Base-by-base conservation (phyloP, 2,329 filamentous ascomycete genomes). In the Hypoxylon sp. region DNA sequence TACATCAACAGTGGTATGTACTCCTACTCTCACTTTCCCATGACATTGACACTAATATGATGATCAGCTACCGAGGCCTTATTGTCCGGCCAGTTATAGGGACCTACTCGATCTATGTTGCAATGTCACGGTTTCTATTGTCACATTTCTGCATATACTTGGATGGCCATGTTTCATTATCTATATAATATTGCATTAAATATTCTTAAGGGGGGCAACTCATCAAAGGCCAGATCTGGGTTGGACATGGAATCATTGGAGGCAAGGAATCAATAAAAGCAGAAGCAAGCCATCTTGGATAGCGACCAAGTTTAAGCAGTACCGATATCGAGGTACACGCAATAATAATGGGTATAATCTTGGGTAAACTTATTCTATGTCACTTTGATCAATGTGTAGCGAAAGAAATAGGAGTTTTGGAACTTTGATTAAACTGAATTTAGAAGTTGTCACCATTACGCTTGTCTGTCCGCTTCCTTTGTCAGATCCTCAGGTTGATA, bases 1-100 rank as follows among this genome's bases (percentile, higher is more conserved):
- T 99, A 98, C 81, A 98, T 99, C 78, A 94, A 94, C 80, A 94
- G 90, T 82, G 92, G 92, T 95, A 90, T 82, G 91, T 87, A 70
- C 32, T 56, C 14, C 34, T 32, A 51, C 43, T 17, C 25, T 14
- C 17, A 13, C 30, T 49, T 51, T 67, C 13, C 60, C 21, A 30
- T 10, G 59, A 21, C n/a, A 46, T 25, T 13, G 56, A 78, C 79
- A 76, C 83, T 76, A 62, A 73, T 51, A 11, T 36, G 17, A 62
- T 41, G 19, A 41, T 23, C 56, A 87, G 92, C 92, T 72, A 94
- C 92, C 64, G 92, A 94, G 81, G 92, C 92, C 57, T 85, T 94
- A 68, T 83, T 95, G 58, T 93, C 91, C 51, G 92, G 92, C 55
- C 90, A 93, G 77, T 81, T 94, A 74, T 94, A 87, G 56, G 70